Evolutionary conservation across 2,329 filamentous ascomycete genomes (phyloP).

Genomic region (Fusarium papillatum): DNA sequence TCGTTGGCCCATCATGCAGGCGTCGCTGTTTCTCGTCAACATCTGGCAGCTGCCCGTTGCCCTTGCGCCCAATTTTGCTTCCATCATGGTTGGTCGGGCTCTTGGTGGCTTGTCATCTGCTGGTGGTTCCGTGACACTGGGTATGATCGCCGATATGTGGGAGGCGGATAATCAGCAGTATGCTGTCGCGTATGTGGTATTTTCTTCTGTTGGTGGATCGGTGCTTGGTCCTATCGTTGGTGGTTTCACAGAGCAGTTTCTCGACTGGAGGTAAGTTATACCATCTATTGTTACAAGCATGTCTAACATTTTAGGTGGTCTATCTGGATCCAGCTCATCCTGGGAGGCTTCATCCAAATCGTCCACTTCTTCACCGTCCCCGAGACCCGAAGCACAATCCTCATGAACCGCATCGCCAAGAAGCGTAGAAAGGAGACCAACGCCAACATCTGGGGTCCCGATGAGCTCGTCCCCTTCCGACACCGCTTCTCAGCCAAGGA

Average conservation of each 20-base stretch:
- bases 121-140: constrained; percentile 79
- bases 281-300: neutral
- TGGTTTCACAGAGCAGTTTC: constrained; percentile 78
- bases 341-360: constrained; percentile 77
- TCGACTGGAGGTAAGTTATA: constrained; percentile 71
- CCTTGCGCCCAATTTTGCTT: constrained; percentile 79
- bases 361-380: constrained; percentile 79
- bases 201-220: constrained; percentile 84
- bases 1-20: constrained; percentile 81
- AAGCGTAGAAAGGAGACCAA: constrained; percentile 72
- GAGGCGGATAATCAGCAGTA: constrained; percentile 80
- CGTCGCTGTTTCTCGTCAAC: constrained; percentile 81
- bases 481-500: constrained; percentile 71
- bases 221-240: constrained; percentile 84
- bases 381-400: constrained; percentile 81
- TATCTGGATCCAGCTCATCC: constrained; percentile 89
- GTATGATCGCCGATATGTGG: constrained; percentile 83
- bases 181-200: constrained; percentile 82
- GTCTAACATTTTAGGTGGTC: constrained; percentile 59
- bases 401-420: constrained; percentile 86
- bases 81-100: constrained; percentile 78
- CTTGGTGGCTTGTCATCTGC: constrained; percentile 80
- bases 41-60: constrained; percentile 81
- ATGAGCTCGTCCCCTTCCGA: constrained; percentile 74
- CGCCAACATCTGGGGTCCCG: constrained; percentile 77